Percentiles rank a stretch among this genome's conserved stretches.
phyloP scores from a whole-genome alignment of 331 rosid species.

The Quercus phellos region DNA sequence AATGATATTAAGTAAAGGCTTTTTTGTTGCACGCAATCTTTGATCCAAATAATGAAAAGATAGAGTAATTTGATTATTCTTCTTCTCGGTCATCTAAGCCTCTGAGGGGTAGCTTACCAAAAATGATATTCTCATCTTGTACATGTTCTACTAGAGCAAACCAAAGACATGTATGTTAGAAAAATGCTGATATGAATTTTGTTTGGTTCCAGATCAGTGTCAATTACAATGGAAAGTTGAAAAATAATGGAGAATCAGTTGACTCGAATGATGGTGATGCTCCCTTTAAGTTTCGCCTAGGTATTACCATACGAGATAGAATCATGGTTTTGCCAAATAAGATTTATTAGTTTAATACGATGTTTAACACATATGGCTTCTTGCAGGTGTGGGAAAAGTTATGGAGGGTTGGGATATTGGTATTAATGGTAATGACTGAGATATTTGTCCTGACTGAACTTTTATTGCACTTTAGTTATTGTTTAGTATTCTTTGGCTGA shows the following conservation, averaged over 20 bases:
- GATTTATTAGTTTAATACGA: neutral
- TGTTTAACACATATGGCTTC: constrained; percentile 17
- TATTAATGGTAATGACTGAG: constrained; percentile 56
- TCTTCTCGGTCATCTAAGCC: no score
- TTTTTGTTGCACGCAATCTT: neutral
- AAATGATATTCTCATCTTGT: neutral
- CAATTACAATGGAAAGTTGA: constrained; percentile 58
- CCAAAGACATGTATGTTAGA: neutral
- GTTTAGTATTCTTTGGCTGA: neutral
- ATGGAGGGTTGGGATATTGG: constrained; percentile 71
- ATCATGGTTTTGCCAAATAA: neutral
- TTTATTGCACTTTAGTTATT: neutral
- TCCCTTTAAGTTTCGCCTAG: constrained; percentile 80
- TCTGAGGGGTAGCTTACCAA: neutral
- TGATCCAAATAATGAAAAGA: neutral
- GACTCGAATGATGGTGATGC: constrained; percentile 40
- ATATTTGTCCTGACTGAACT: neutral
- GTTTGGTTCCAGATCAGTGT: constrained; percentile 61
- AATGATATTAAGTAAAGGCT: neutral
- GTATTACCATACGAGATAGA: constrained; percentile 29
- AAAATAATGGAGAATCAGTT: constrained; percentile 46
- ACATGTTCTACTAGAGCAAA: neutral
- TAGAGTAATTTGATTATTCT: neutral
- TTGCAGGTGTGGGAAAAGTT: constrained; percentile 64
- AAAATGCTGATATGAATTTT: constrained; percentile 10